These are phyloP conservation scores for Lindgomyces ingoldianus DNA, from an alignment of 495 filamentous ascomycete species.

Conservation along the genomic window DNA sequence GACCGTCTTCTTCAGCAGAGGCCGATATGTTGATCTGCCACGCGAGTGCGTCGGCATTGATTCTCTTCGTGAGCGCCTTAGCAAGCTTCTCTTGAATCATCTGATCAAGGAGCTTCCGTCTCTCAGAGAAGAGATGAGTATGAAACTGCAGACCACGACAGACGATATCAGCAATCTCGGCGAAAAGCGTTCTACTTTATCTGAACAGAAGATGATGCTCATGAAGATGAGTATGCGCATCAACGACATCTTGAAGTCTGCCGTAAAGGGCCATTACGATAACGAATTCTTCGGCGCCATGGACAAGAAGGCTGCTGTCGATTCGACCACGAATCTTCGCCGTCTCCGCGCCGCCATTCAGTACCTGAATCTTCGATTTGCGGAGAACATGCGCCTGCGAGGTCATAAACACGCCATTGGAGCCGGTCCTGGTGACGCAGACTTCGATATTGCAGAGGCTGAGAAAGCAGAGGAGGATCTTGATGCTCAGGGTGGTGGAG, in stretches of 20 bases:
- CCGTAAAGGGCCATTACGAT: conserved; percentile 37
- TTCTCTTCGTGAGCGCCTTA: conserved; percentile 39
- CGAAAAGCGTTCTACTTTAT: conserved; percentile 19
- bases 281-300: conserved; percentile 22
- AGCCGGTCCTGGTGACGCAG: background rate
- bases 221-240: conserved; percentile 17
- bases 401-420: conserved; percentile 36
- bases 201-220: conserved; percentile 32
- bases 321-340: conserved; percentile 24
- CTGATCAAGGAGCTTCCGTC: conserved; percentile 40
- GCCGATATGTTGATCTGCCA: conserved; percentile 36
- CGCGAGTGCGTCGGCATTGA: conserved; percentile 37
- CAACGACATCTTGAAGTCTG: conserved; percentile 29
- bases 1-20: conserved; percentile 45
- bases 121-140: conserved; percentile 31
- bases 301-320: conserved; percentile 21
- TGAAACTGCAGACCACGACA: conserved; percentile 24
- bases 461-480: background rate
- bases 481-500: background rate
- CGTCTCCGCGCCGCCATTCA: conserved; percentile 41
- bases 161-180: conserved; percentile 20
- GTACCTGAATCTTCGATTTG: conserved; percentile 38
- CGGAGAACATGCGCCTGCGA: conserved; percentile 20
- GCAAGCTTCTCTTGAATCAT: conserved; percentile 38
- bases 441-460: background rate